Evolutionary conservation across 2,329 filamentous ascomycete species (phyloP).

Genomic region (Cladophialophora immunda): DNA sequence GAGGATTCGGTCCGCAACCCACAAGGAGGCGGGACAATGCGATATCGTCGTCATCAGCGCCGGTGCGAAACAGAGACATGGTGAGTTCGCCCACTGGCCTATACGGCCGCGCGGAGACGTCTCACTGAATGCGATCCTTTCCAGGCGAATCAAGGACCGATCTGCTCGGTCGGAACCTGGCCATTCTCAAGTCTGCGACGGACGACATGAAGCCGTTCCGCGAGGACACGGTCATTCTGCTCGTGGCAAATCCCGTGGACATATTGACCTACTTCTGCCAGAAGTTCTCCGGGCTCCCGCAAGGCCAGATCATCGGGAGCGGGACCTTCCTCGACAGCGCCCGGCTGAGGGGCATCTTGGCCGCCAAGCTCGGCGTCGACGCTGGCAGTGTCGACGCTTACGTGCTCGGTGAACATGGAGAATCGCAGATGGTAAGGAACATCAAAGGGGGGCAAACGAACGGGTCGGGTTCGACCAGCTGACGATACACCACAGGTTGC

Average conservation of each 20-base stretch:
- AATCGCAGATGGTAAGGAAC: constrained; percentile 55
- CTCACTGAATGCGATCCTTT: constrained; percentile 7
- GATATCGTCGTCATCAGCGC: constrained; percentile 65
- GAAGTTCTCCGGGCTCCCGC: constrained; percentile 58
- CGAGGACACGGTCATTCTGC: constrained; percentile 58
- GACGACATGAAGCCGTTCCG: constrained; percentile 59
- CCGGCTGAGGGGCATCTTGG: constrained; percentile 47
- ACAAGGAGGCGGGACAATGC: constrained; percentile 59
- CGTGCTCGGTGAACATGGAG: constrained; percentile 61
- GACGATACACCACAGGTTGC: constrained; percentile 44
- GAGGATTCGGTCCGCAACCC: constrained; percentile 30
- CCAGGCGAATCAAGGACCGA: constrained; percentile 56
- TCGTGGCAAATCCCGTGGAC: constrained; percentile 66
- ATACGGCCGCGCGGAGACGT: neutral
- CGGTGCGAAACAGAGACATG: constrained; percentile 59
- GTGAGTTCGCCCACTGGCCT: constrained; percentile 39
- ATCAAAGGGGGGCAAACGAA: neutral
- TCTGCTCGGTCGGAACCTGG: constrained; percentile 58
- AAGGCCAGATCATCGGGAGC: constrained; percentile 60
- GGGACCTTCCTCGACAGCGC: constrained; percentile 64
- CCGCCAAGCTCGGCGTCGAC: constrained; percentile 41
- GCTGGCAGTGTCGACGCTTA: constrained; percentile 51
- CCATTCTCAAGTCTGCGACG: constrained; percentile 59
- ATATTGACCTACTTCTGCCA: constrained; percentile 61
- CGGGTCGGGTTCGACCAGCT: neutral